These are phyloP conservation scores for Penicillium pancosmium DNA, from an alignment of 495 filamentous ascomycete genomes.

Conservation along the genomic window DNA sequence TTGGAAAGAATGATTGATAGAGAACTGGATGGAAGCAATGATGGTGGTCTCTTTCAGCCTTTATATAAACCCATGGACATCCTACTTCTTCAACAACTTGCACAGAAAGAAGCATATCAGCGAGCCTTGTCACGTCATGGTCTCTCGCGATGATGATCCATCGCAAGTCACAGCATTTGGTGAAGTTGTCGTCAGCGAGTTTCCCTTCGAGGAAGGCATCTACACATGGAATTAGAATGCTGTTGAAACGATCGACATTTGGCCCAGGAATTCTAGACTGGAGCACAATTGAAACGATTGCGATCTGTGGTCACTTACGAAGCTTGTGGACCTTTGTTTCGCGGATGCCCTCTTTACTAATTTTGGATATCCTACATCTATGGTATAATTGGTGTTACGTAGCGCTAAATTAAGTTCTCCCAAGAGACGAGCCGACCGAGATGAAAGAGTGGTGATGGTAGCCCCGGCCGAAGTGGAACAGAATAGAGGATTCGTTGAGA, in stretches of 20 bases:
- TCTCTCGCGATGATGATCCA: not conserved
- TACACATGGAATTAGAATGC: not conserved
- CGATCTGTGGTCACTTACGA: not conserved
- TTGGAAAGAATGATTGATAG: conserved; percentile 3
- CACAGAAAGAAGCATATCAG: not conserved
- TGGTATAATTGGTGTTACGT: not conserved
- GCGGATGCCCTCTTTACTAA: too few relatives aligned
- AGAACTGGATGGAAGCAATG: not conserved
- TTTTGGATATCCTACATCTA: too few relatives aligned
- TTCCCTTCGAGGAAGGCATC: not conserved
- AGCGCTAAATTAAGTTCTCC: not conserved
- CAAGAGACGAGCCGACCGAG: not conserved
- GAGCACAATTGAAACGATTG: not conserved
- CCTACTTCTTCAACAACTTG: not conserved
- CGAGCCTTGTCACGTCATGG: not conserved
- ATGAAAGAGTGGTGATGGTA: too few relatives aligned
- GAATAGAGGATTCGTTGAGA: too few relatives aligned
- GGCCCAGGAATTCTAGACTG: not conserved
- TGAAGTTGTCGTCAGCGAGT: not conserved
- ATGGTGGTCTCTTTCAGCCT: not conserved
- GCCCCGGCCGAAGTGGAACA: too few relatives aligned
- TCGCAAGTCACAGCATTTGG: not conserved
- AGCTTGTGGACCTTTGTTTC: not conserved
- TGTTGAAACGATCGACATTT: conserved; percentile 2
- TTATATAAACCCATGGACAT: not conserved